Evolutionary conservation across 2,329 filamentous ascomycete species (phyloP).

Genomic region (Ilyonectria mors-panacis): DNA sequence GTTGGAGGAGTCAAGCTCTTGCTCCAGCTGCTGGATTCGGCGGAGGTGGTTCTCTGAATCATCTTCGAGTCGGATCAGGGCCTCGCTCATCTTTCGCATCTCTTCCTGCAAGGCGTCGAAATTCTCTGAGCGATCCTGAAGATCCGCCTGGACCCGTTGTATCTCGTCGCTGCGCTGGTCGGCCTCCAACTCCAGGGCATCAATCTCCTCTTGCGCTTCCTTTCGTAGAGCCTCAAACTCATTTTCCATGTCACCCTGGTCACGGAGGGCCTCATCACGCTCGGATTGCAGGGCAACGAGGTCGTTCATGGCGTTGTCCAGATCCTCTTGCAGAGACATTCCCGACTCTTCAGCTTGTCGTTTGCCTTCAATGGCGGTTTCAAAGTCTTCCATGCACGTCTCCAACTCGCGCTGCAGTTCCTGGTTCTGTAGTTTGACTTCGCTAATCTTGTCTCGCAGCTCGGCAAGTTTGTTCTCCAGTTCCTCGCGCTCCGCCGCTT

Average conservation of each 20-base stretch:
- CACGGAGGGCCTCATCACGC: conserved; percentile 86
- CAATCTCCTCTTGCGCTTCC: conserved; percentile 77
- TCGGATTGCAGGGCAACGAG: conserved; percentile 84
- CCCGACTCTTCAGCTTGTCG: conserved; percentile 71
- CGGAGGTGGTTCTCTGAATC: conserved; percentile 85
- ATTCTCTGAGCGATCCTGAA: conserved; percentile 85
- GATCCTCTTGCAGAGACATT: conserved; percentile 81
- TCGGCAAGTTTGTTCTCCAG: conserved; percentile 88
- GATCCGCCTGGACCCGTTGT: conserved; percentile 77
- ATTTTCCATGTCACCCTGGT: conserved; percentile 70
- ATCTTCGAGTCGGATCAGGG: conserved; percentile 88
- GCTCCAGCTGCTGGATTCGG: conserved; percentile 86
- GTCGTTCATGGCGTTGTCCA: conserved; percentile 85
- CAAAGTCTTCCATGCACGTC: conserved; percentile 83
- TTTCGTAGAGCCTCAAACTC: conserved; percentile 74
- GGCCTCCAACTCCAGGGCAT: conserved; percentile 78
- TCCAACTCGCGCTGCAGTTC: conserved; percentile 88
- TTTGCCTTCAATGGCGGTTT: conserved; percentile 76
- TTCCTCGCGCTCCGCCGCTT: conserved; percentile 83
- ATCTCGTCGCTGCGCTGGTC: conserved; percentile 81
- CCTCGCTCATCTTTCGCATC: conserved; percentile 92
- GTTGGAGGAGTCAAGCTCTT: conserved; percentile 86
- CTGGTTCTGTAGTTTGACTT: conserved; percentile 90
- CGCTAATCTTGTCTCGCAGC: conserved; percentile 87
- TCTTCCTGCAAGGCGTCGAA: conserved; percentile 93